phyloP scores from a whole-genome alignment of 1,284 basidiomycete species.

The Coriolopsis trogii region DNA sequence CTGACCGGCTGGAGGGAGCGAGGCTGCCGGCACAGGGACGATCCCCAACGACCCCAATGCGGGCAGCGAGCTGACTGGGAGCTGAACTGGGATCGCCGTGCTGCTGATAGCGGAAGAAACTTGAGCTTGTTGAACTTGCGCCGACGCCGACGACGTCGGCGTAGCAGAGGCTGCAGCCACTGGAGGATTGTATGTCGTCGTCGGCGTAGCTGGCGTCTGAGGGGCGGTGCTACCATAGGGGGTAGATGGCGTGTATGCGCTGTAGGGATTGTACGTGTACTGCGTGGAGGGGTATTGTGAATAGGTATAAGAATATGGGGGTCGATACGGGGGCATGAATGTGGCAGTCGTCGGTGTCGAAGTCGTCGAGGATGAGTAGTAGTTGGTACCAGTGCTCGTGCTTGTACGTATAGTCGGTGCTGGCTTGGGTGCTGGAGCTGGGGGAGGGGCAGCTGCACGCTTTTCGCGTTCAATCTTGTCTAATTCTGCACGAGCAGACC shows the following conservation, averaged over 20 bases:
- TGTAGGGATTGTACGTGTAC: constrained; percentile 32
- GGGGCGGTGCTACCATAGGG: constrained; percentile 19
- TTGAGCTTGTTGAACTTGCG: constrained; percentile 25
- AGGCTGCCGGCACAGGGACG: constrained; percentile 63
- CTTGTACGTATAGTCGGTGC: constrained; percentile 19
- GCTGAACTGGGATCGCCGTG: constrained; percentile 68
- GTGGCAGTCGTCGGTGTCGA: constrained; percentile 26
- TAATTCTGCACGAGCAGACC: constrained; percentile 60
- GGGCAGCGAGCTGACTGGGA: constrained; percentile 70
- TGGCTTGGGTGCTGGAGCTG: constrained; percentile 18
- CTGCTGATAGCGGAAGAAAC: constrained; percentile 29
- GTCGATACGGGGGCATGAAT: constrained; percentile 39
- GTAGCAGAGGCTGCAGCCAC: constrained; percentile 32
- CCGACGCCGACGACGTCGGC: constrained; percentile 27
- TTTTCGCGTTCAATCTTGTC: constrained; percentile 71
- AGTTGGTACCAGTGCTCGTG: constrained; percentile 13
- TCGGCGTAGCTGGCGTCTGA: constrained; percentile 32
- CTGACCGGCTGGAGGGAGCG: constrained; percentile 56
- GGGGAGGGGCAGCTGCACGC: constrained; percentile 36
- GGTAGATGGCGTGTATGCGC: constrained; percentile 17
- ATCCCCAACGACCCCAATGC: constrained; percentile 73
- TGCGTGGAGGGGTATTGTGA: constrained; percentile 32
- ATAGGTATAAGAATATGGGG: constrained; percentile 43
- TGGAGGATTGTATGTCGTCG: constrained; percentile 28
- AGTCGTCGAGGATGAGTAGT: constrained; percentile 26